phyloP scores from a whole-genome alignment of 2,329 filamentous ascomycete species.

The Nakataea oryzae region DNA sequence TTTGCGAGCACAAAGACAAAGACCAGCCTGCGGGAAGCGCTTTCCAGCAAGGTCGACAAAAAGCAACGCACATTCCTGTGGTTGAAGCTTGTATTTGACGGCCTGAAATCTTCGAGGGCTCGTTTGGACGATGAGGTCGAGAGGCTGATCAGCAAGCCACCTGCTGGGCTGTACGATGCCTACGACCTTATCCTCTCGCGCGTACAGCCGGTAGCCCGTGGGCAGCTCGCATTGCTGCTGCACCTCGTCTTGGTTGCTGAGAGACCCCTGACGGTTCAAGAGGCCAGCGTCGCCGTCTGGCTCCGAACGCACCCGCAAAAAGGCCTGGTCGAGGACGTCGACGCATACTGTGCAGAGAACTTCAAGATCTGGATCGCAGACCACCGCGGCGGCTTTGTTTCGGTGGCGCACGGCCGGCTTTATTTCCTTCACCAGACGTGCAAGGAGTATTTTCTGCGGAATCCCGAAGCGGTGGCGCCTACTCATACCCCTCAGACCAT shows the following conservation, averaged over 20 bases:
- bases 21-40: not conserved
- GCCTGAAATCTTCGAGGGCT: not conserved
- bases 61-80: not conserved
- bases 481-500: too few species aligned
- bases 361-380: not conserved
- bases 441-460: not conserved
- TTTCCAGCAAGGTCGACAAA: not conserved
- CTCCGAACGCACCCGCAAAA: not conserved
- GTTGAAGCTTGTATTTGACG: not conserved
- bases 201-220: not conserved
- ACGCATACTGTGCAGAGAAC: not conserved
- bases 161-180: not conserved
- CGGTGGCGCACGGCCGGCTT: not conserved
- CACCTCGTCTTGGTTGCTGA: not conserved
- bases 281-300: not conserved
- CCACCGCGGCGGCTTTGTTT: not conserved
- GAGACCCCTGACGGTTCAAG: not conserved
- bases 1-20: not conserved
- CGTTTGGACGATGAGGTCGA: not conserved
- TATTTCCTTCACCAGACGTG: not conserved
- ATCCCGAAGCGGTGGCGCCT: not conserved
- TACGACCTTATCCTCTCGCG: not conserved
- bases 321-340: not conserved
- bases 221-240: not conserved
- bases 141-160: not conserved